Conservation (phyloP, 441 rosid species). For the Erysimum pusillum region DNA sequence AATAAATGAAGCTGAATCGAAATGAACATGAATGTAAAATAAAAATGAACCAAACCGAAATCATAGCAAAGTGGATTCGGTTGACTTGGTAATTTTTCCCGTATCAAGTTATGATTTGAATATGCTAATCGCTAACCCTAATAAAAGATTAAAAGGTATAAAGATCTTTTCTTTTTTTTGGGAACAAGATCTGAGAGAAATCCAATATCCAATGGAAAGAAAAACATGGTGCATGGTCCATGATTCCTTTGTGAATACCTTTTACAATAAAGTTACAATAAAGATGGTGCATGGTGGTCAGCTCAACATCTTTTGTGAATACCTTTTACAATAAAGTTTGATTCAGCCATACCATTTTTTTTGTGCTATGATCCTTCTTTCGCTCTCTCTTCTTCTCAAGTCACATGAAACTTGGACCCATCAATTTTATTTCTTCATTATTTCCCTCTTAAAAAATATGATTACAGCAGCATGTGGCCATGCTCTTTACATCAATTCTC, state of each 20-base stretch:
- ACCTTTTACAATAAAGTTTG: conserved; percentile 39
- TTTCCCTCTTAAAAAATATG: conserved; percentile 33
- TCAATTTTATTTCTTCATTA: conserved; percentile 27
- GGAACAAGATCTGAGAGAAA: conserved; percentile 39
- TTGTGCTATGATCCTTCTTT: conserved; percentile 1
- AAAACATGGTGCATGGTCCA: conserved; percentile 47
- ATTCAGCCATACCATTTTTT: conserved; percentile 38
- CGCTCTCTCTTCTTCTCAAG: conserved; percentile 14
- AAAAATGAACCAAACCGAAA: neutral
- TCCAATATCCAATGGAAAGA: conserved; percentile 21
- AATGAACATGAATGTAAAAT: neutral
- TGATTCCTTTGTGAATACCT: too few relatives aligned
- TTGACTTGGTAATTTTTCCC: neutral
- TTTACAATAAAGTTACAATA: too few relatives aligned
- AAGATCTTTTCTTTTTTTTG: neutral
- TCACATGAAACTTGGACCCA: conserved; percentile 49
- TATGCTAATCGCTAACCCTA: conserved; percentile 15
- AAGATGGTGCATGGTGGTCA: conserved; percentile 51
- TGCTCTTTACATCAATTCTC: conserved; percentile 41
- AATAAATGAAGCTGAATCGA: too few relatives aligned
- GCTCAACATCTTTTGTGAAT: conserved; percentile 37
- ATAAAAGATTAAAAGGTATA: neutral
- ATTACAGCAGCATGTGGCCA: conserved; percentile 45
- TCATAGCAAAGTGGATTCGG: neutral
- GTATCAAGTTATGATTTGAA: neutral